Base-by-base conservation (phyloP, 1,284 basidiomycete genomes). In the Megacollybia platyphylla region DNA sequence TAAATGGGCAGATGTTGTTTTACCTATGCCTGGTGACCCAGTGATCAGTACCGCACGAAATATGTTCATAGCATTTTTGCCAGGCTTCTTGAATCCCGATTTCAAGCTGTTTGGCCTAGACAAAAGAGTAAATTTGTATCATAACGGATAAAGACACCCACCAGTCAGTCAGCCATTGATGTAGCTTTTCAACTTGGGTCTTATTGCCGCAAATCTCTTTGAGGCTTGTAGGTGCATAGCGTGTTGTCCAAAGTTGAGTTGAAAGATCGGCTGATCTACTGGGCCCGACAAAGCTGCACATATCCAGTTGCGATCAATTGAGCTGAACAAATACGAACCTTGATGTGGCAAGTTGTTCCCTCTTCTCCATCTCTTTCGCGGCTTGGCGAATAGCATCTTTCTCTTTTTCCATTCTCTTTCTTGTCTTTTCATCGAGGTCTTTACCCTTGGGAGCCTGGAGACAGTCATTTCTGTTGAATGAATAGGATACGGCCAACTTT, bases 171-270 rank as follows among this genome's bases (percentile, higher is more conserved):
- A 98, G 65, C 94, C 94, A 98, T 13, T 65, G 65, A 44, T 80
- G 78, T 15, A 98, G 65, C 57, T 92, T 93, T 58, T 96, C 92
- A 1, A 97, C 80, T 35, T 81, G 73, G 0, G 76, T 71, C 62
- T 97, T 97, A 67, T 98, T 98, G 3, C 96, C 96, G 48, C 93
- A 97, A 17, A 98, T 75, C 49, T 98, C 93, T 54, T 88, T 94
- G 45, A 93, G 51, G 9, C 70, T 73, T 50, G 79, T 76, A 0
- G 96, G 94, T 0, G 94, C 93, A 57, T 99, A 99, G 28, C 92
- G 85, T 29, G 83, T 85, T 24, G 96, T 97, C 96, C 96, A 98
- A 1, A 98, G 70, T 57, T 92, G 87, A 4, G 71, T 71, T 1
- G 62, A 63, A 39, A 70, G 67, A 53, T 69, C 64, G 2, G 62